phyloP scores from a whole-genome alignment of 2,329 filamentous ascomycete genomes.

The Penicillium sp. region DNA sequence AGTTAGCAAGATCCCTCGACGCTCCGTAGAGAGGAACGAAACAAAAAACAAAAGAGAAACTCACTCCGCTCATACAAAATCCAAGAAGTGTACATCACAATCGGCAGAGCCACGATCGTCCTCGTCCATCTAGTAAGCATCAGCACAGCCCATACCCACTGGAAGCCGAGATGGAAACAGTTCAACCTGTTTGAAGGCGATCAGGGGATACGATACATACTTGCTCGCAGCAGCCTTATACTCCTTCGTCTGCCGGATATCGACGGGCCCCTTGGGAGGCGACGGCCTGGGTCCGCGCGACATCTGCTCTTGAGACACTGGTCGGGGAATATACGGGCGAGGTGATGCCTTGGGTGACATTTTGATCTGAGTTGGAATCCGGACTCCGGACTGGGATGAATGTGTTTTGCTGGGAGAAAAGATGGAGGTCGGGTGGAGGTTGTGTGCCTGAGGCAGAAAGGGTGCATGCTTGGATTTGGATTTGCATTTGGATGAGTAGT shows the following conservation, averaged over 20 bases:
- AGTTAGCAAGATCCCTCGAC: not conserved
- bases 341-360: not conserved
- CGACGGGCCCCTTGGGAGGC: constrained; percentile 15
- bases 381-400: not conserved
- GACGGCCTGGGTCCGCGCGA: constrained; percentile 3
- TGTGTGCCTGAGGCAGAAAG: constrained; percentile 3
- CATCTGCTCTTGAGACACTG: not conserved
- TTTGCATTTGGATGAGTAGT: not conserved
- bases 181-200: too few relatives aligned
- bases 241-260: constrained; percentile 40
- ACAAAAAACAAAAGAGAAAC: constrained; percentile 6
- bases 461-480: not conserved
- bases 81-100: constrained; percentile 32
- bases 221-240: constrained; percentile 38
- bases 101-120: constrained; percentile 31
- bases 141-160: not conserved
- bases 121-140: constrained; percentile 26
- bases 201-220: constrained; percentile 20
- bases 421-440: not conserved
- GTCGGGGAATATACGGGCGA: not conserved
- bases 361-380: not conserved
- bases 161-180: too few relatives aligned
- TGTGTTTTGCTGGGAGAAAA: not conserved
- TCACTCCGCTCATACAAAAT: constrained; percentile 32
- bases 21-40: not conserved